A percentile compares a stretch with the other conserved stretches of the same genome.
These are phyloP conservation scores for Fusarium oligoseptatum DNA, from an alignment of 2,329 filamentous ascomycete species.

Conservation along the genomic window DNA sequence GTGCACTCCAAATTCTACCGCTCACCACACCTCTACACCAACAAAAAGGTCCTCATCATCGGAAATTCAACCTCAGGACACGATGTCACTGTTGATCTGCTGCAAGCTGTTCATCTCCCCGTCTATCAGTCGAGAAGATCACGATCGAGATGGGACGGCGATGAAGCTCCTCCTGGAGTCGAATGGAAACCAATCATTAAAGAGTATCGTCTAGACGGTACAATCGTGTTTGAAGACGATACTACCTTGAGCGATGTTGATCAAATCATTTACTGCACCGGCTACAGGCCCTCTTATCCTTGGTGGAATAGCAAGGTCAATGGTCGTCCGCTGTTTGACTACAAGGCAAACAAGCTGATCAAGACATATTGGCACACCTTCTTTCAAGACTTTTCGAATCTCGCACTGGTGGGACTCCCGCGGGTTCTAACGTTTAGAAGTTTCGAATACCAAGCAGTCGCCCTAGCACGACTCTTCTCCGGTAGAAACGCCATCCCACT, in stretches of 20 bases:
- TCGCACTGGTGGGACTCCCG: constrained; percentile 66
- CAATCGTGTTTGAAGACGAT: constrained; percentile 59
- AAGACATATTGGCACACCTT: constrained; percentile 67
- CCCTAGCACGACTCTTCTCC: constrained; percentile 63
- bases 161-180: constrained; percentile 60
- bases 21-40: constrained; percentile 50
- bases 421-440: constrained; percentile 65
- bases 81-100: constrained; percentile 56
- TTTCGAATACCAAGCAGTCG: constrained; percentile 69
- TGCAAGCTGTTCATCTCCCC: constrained; percentile 54
- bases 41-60: constrained; percentile 54
- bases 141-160: constrained; percentile 63
- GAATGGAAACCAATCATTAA: constrained; percentile 67
- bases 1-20: constrained; percentile 63
- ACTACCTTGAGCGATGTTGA: constrained; percentile 54
- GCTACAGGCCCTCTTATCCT: constrained; percentile 59
- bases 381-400: constrained; percentile 59
- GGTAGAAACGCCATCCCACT: constrained; percentile 55
- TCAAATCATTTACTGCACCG: constrained; percentile 58
- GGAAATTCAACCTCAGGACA: constrained; percentile 61
- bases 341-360: constrained; percentile 57
- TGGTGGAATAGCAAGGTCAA: constrained; percentile 63
- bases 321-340: constrained; percentile 64
- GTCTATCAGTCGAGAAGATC: constrained; percentile 67
- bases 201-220: constrained; percentile 57